Base-by-base conservation (phyloP, 441 rosid species). In the Gossypium trilobum region DNA sequence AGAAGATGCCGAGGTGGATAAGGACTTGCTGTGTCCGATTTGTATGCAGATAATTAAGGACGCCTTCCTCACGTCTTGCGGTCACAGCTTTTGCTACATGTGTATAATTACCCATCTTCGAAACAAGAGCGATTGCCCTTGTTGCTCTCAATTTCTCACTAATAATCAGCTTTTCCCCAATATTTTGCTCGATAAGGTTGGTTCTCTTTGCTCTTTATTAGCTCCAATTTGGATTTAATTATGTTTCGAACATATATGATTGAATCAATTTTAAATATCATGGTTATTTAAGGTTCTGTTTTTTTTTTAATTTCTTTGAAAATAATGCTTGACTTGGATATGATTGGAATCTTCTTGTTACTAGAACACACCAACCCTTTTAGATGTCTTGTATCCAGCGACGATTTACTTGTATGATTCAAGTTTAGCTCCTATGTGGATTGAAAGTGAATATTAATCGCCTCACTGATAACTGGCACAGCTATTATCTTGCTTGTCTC, bases 41-140 rank as follows among this genome's bases (percentile, higher is more conserved):
- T 95, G 99, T 71, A 92, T 95, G 98, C 97, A 92, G 85, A 81
- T 95, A 39, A 91, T 95, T 11, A 91, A 91, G 70, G 98, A 91
- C 76, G 97, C 99, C 25, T 95, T 95, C 77, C 89, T 92, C 27
- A 95, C 99, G 3, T 86, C 85, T 3, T 92, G 99, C 71, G 98
- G 99, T 4, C 98, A 91, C 58, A 92, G 98, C 77, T 95, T 95
- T 84, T 95, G 98, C 82, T 90, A 89, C 82, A 89, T 89, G 98
- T 95, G 99, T 68, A 87, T 95, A 73, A 90, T 86, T 79, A 95
- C 97, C 31, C 98, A 95, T 72, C 93, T 95, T 50, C 80, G 87
- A 52, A 87, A 91, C 85, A 95, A 95, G 88, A 95, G 78, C 61
- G 98, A 95, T 80, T 95, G 99, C 79, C 99, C 98, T 74, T 90